Conservation (phyloP, 495 filamentous ascomycete genomes). For the Daldinia concentrica region DNA sequence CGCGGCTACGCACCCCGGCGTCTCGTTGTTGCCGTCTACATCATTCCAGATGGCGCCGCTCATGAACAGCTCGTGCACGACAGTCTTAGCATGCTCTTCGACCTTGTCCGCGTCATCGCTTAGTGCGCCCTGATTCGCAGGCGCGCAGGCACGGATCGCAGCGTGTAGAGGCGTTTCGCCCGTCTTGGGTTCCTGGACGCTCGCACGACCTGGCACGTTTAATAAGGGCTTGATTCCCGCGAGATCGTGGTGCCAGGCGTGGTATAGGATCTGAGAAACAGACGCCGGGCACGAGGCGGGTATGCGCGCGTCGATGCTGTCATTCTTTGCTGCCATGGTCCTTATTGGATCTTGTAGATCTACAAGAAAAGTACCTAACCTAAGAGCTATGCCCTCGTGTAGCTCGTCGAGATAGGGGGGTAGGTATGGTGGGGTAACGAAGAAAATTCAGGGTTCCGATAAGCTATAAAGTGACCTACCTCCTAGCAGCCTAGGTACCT, state of each 20-base stretch:
- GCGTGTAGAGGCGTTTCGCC: constrained; percentile 89
- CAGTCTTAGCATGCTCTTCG: constrained; percentile 67
- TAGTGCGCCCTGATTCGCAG: constrained; percentile 43
- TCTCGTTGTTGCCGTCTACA: constrained; percentile 84
- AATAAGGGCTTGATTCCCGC: constrained; percentile 76
- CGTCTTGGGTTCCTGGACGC: constrained; percentile 83
- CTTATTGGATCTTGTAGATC: neutral
- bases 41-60: constrained; percentile 98
- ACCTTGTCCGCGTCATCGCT: constrained; percentile 52
- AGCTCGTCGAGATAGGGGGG: constrained; percentile 9
- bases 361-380: neutral
- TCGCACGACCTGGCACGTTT: constrained; percentile 69
- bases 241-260: constrained; percentile 84
- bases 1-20: constrained; percentile 86
- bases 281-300: constrained; percentile 55
- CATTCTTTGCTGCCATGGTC: constrained; percentile 41
- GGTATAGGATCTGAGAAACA: constrained; percentile 72
- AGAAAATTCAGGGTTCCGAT: constrained; percentile 24
- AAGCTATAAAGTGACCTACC: constrained; percentile 5
- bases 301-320: constrained; percentile 56
- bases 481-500: too few species aligned
- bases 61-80: constrained; percentile 78
- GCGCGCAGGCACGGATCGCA: constrained; percentile 84
- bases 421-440: constrained; percentile 25
- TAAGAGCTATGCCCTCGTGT: neutral